These are phyloP conservation scores for Cyclostephanos tholiformis DNA, from an alignment of 108 stramenopile genomes.

Conservation along the genomic window DNA sequence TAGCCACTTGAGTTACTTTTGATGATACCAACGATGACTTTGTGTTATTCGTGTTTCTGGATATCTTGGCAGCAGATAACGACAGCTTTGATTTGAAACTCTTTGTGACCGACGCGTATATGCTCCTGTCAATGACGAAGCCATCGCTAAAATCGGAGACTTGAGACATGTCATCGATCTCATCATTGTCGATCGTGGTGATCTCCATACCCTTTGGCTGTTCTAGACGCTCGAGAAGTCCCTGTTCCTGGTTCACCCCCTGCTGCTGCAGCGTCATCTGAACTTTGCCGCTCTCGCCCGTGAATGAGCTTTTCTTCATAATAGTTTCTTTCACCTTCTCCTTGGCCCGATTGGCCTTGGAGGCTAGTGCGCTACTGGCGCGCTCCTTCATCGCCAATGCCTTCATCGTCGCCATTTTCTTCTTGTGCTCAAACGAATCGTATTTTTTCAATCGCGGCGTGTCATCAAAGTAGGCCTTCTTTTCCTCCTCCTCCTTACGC, in stretches of 20 bases:
- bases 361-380: conserved; percentile 1
- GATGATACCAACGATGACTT: too few species aligned
- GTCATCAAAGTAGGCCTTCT: not conserved
- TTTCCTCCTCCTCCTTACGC: conserved; percentile 4
- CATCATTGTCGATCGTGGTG: not conserved
- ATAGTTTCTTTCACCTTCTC: conserved; percentile 7
- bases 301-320: not conserved
- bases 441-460: not conserved
- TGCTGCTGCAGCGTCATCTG: not conserved
- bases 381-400: conserved; percentile 18
- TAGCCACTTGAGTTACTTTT: too few species aligned
- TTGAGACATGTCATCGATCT: not conserved
- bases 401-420: conserved; percentile 8
- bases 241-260: not conserved
- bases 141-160: not conserved
- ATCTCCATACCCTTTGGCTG: not conserved
- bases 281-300: not conserved
- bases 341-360: conserved; percentile 5
- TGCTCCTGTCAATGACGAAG: not conserved
- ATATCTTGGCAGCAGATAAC: not conserved
- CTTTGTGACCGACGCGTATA: too few species aligned
- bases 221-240: not conserved
- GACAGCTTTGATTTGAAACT: not conserved
- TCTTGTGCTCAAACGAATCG: conserved; percentile 6
- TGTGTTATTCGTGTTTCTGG: not conserved